phyloP scores from a whole-genome alignment of 2,329 filamentous ascomycete species.

The Venturia oleaginea region DNA sequence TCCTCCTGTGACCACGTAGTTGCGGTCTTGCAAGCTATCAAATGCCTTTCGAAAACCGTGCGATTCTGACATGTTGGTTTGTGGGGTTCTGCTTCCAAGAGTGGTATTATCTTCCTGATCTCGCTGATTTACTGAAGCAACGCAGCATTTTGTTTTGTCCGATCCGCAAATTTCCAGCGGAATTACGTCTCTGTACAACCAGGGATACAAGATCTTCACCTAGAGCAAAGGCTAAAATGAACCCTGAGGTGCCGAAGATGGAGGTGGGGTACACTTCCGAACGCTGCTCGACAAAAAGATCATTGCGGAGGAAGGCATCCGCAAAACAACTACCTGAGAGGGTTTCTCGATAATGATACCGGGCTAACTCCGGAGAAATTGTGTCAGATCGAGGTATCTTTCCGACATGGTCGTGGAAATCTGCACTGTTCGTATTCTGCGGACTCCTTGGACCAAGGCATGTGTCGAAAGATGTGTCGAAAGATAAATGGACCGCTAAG shows the following conservation, averaged over 20 bases:
- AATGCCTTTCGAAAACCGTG: background rate
- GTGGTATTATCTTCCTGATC: background rate
- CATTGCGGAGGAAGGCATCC: background rate
- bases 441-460: too few relatives aligned
- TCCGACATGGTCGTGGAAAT: background rate
- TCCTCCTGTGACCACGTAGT: constrained; percentile 19
- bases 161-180: too few relatives aligned
- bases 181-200: background rate
- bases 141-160: background rate
- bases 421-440: background rate
- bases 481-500: too few relatives aligned
- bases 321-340: background rate
- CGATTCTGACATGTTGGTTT: background rate
- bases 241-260: background rate
- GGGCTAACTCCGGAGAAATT: background rate
- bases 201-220: background rate
- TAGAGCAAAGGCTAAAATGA: background rate
- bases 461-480: too few relatives aligned
- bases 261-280: background rate
- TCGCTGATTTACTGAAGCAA: background rate
- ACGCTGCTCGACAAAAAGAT: background rate
- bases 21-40: constrained; percentile 15
- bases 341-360: background rate
- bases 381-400: background rate
- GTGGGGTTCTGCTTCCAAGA: background rate